Evolutionary conservation across 108 stramenopile species (phyloP).

Genomic region (Skeletonema marinoi): DNA sequence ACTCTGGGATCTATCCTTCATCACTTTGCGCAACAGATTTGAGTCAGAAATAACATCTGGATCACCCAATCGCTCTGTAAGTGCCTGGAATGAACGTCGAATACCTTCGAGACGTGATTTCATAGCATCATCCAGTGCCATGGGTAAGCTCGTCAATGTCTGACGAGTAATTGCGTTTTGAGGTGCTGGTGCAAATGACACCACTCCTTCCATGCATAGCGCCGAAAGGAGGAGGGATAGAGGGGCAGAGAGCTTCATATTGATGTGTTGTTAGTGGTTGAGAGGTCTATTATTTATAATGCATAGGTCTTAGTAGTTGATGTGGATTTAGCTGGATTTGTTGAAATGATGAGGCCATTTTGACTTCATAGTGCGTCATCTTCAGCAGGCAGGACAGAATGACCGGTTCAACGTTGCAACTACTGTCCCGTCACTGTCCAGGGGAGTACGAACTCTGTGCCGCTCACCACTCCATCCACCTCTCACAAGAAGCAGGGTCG

Average conservation of each 20-base stretch:
- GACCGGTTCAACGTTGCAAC: too few species aligned
- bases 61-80: slow-evolving; percentile 85
- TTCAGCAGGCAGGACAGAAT: too few species aligned
- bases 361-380: too few species aligned
- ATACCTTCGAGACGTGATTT: slow-evolving; percentile 74
- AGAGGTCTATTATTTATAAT: too few species aligned
- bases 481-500: too few species aligned
- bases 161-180: neutral
- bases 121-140: slow-evolving; percentile 69
- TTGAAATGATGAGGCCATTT: too few species aligned
- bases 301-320: neutral
- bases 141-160: slow-evolving; percentile 10
- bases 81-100: slow-evolving; percentile 65
- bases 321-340: neutral
- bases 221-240: neutral
- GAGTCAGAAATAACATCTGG: slow-evolving; percentile 85
- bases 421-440: too few species aligned
- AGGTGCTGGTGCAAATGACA: neutral
- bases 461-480: too few species aligned
- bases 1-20: slow-evolving; percentile 78
- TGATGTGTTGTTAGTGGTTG: neutral
- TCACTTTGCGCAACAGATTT: slow-evolving; percentile 67
- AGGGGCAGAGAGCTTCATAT: neutral
- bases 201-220: neutral
- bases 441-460: too few species aligned